These are phyloP conservation scores for Corylus americana DNA, from an alignment of 306 rosid species.

Conservation along the genomic window DNA sequence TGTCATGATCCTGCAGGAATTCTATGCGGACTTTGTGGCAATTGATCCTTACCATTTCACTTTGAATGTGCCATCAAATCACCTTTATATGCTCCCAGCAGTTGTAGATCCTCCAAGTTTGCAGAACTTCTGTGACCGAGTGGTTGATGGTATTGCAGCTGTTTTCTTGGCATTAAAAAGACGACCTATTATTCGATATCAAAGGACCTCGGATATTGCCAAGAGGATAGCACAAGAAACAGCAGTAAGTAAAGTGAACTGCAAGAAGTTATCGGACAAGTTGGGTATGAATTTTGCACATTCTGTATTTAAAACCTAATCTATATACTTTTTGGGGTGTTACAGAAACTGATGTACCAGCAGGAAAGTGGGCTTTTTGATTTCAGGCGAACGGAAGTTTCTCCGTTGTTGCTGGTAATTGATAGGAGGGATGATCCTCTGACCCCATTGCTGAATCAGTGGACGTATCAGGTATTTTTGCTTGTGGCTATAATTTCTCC, in stretches of 20 bases:
- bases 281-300: neutral
- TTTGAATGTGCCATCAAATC: slow-evolving; percentile 71
- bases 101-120: slow-evolving; percentile 71
- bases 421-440: slow-evolving; percentile 99
- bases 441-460: slow-evolving; percentile 83
- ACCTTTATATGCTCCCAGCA: slow-evolving; percentile 89
- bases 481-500: slow-evolving; percentile 7
- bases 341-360: slow-evolving; percentile 95
- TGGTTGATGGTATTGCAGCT: slow-evolving; percentile 88
- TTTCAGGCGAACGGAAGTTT: slow-evolving; percentile 83
- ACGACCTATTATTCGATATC: slow-evolving; percentile 87
- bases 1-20: slow-evolving; percentile 66
- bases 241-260: slow-evolving; percentile 46
- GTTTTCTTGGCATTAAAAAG: slow-evolving; percentile 82
- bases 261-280: too few species aligned
- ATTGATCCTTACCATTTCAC: slow-evolving; percentile 87
- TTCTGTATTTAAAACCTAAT: slow-evolving; percentile 28
- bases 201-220: slow-evolving; percentile 86
- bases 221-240: slow-evolving; percentile 92
- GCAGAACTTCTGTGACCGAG: slow-evolving; percentile 70
- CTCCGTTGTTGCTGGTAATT: slow-evolving; percentile 87
- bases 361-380: slow-evolving; percentile 93
- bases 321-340: slow-evolving; percentile 32
- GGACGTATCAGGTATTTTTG: slow-evolving; percentile 91
- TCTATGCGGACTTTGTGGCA: slow-evolving; percentile 86